Percentiles rank a stretch among this genome's conserved stretches.
phyloP scores from a whole-genome alignment of 768 basidiomycete species.

The Boletus patriciae region DNA sequence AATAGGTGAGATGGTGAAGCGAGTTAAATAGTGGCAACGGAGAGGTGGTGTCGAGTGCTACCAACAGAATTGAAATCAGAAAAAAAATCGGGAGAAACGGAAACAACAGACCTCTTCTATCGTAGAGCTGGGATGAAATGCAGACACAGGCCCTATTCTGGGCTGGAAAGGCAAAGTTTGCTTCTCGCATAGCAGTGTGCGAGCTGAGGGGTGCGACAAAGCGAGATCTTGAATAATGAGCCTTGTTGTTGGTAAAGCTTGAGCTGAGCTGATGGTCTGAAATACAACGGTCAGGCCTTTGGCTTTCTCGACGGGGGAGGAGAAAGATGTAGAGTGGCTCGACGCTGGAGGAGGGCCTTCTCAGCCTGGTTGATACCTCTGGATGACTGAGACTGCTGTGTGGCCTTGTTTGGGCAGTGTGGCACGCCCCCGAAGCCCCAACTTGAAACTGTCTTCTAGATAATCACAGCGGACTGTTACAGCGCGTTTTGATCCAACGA shows the following conservation, averaged over 20 bases:
- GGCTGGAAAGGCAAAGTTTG: conserved; percentile 91
- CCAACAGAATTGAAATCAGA: conserved; percentile 5
- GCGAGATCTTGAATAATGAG: conserved; percentile 17
- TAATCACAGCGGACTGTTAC: conserved; percentile 1
- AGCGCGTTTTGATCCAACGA: conserved; percentile 6
- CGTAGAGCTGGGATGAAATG: conserved; percentile 92
- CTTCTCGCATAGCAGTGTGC: conserved; percentile 73
- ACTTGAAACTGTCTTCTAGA: not conserved
- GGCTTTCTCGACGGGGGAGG: not conserved
- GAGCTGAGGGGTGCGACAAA: conserved; percentile 18
- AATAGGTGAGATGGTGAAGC: conserved; percentile 91
- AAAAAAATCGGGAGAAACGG: not conserved
- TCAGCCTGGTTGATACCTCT: conserved; percentile 29
- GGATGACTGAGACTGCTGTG: conserved; percentile 33
- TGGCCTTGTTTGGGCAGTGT: conserved; percentile 33
- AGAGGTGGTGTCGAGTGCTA: conserved; percentile 55
- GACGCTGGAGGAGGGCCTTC: conserved; percentile 15
- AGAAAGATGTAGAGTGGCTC: conserved; percentile 18
- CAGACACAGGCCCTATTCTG: conserved; percentile 95
- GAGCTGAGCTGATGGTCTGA: not conserved
- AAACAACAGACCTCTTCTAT: conserved; percentile 74
- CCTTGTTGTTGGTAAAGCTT: not conserved
- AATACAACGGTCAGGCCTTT: not conserved
- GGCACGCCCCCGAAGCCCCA: conserved; percentile 16
- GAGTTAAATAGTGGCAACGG: conserved; percentile 84